Base-by-base conservation (phyloP, 306 rosid genomes). In the Sechiopsis laciniata region DNA sequence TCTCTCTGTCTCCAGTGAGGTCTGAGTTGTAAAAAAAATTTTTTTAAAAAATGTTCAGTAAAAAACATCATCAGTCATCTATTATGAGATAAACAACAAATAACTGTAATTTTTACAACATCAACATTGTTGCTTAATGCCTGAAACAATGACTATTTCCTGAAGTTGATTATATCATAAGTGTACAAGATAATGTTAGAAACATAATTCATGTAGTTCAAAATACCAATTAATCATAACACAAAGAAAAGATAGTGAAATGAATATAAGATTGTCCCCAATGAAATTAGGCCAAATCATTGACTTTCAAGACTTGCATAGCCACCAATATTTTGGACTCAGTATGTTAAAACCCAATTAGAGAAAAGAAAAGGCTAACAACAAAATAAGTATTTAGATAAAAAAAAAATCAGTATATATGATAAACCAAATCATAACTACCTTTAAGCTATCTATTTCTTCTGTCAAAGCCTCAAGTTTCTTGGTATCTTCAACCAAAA, bases 361-460 rank as follows among this genome's bases (percentile, higher is more conserved):
- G 17, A 6, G 7, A 20, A 67, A 67, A 16, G 21, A 12, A 2
- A 2, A 45, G 48, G 19, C 37, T 69, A n/a, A 32, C 37, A 32
- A 32, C 37, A 32, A 32, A 32, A 32, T 2, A 32, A 32, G 37
- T 32, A 32, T 32, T 32, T 32, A 32, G 37, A 32, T 32, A 1
- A 32, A 50, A 40, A 13, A 12, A 69, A 14, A 48, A 21, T 52
- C 40, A 69, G 73, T 14, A 48, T 48, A 46, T 7, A 15, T 51
- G 46, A 26, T 24, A 48, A 70, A n/a, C 46, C 19, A 70, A 70
- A 51, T 70, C 56, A 26, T 70, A 15, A 70, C 22, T 79, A 94
- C 99, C 97, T 89, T 91, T 81, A 95, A 87, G 85, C 81, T 89
- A 68, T 82, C 89, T 72, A 95, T 84, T 83, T 89, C 99, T 55